Evolutionary conservation across 176 grass and related monocot species (phyloP).

Genomic region (Carex kokanica): DNA sequence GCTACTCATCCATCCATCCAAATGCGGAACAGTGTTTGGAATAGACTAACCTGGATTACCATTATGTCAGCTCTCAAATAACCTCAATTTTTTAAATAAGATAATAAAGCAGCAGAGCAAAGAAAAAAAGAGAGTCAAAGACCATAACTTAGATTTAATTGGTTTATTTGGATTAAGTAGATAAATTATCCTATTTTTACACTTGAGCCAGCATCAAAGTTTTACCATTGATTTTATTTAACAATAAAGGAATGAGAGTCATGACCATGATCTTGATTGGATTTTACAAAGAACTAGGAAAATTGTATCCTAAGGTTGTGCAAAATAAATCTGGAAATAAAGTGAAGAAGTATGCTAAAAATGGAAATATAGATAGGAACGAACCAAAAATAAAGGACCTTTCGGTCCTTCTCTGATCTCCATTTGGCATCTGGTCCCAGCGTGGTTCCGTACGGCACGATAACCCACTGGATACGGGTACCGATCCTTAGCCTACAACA

Average conservation of each 20-base stretch:
- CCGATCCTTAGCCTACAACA: slow-evolving; percentile 68
- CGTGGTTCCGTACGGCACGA: slow-evolving; percentile 52
- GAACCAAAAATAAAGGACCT: slow-evolving; percentile 72
- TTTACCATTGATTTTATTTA: background rate
- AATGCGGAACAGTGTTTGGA: too few species aligned
- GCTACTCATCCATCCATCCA: too few species aligned
- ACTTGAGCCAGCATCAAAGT: background rate
- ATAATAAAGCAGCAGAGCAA: background rate
- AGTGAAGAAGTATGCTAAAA: background rate
- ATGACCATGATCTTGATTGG: background rate
- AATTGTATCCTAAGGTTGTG: background rate
- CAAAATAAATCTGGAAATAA: background rate
- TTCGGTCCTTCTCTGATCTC: slow-evolving; percentile 62
- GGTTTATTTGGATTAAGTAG: background rate
- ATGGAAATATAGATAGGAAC: background rate
- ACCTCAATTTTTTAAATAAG: background rate
- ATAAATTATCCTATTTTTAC: background rate
- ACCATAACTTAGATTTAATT: background rate
- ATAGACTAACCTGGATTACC: too few species aligned
- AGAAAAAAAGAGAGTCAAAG: background rate
- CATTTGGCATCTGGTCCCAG: slow-evolving; percentile 57
- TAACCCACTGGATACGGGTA: slow-evolving; percentile 84
- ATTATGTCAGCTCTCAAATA: background rate
- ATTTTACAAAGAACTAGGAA: background rate
- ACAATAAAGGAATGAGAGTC: background rate